Base-by-base conservation (phyloP, 768 basidiomycete species). In the Lactarius trivialis region DNA sequence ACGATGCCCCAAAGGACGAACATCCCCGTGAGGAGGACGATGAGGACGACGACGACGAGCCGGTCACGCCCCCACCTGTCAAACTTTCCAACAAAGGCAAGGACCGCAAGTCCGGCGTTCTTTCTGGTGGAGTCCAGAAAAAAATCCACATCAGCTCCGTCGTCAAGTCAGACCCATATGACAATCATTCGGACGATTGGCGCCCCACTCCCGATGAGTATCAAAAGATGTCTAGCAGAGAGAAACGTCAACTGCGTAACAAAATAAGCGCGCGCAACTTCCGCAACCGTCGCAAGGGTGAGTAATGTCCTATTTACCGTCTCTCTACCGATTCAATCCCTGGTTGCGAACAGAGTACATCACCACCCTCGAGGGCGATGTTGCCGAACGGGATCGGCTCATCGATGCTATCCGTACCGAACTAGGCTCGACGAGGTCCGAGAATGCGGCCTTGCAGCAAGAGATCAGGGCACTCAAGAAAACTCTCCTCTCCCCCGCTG, bases 201-300 rank as follows among this genome's bases (percentile, higher is more conserved):
- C 82, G 91, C 54, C 92, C 91, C 8, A 82, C 85, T 4, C 88
- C 93, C 0, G 96, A 97, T 67, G 93, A 94, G 65, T 97, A 98
- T 77, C 87, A 91, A 71, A 98, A 93, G 74, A 89, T 99, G 83
- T 85, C 85, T 6, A 88, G 86, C 70, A 98, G 96, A 76, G 95
- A 98, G 78, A 98, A 98, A 75, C 78, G 97, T 9, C 96, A 98
- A 73, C 77, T 98, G 48, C 74, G 96, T 55, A 99, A 99, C 78
- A 99, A 99, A 85, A 93, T 98, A 68, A 89, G 86, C 67, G 96
- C 96, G 0, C 78, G 95, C 58, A 97, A 96, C 72, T 98, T 98
- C 76, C 81, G 96, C n/a, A 91, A 93, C 32, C 78, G 96, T 39
- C 80, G 94, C 73, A 98, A 98, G 78, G 95, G 92, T 90, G 32